phyloP scores from a whole-genome alignment of 1,284 basidiomycete genomes.

The Phellopilus nigrolimitatus region DNA sequence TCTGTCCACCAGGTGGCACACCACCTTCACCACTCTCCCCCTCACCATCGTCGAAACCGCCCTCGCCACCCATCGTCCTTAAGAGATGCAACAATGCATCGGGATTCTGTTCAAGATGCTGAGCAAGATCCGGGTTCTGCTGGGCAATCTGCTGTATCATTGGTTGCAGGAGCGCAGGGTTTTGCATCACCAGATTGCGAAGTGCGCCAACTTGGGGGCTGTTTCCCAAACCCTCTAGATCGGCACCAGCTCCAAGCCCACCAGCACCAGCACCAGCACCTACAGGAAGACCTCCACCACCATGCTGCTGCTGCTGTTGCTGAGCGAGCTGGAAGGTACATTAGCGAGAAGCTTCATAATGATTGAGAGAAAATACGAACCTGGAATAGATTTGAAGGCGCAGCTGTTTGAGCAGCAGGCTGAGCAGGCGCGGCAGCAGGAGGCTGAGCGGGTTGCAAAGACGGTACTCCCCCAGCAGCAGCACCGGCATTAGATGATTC shows the following conservation, averaged over 20 bases:
- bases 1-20: slow-evolving; percentile 58
- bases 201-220: slow-evolving; percentile 64
- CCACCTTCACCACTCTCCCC: slow-evolving; percentile 42
- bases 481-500: slow-evolving; percentile 39
- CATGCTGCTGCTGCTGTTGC: slow-evolving; percentile 56
- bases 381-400: slow-evolving; percentile 74
- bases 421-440: slow-evolving; percentile 26
- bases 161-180: slow-evolving; percentile 75
- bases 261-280: slow-evolving; percentile 32
- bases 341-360: slow-evolving; percentile 12
- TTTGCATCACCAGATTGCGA: slow-evolving; percentile 65
- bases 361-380: slow-evolving; percentile 31
- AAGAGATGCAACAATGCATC: slow-evolving; percentile 65
- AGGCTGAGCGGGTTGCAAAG: slow-evolving; percentile 33
- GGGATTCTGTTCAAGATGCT: slow-evolving; percentile 64
- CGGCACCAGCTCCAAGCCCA: slow-evolving; percentile 35
- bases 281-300: slow-evolving; percentile 21
- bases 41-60: slow-evolving; percentile 38
- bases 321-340: slow-evolving; percentile 53
- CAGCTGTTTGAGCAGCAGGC: slow-evolving; percentile 35
- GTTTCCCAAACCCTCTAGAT: slow-evolving; percentile 52
- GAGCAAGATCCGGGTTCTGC: slow-evolving; percentile 71
- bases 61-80: slow-evolving; percentile 35
- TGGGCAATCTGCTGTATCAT: slow-evolving; percentile 78
- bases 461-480: slow-evolving; percentile 30